Percentiles rank a stretch among this genome's conserved stretches.
phyloP scores from a whole-genome alignment of 169 alveolate species.

The Blepharisma undulans region DNA sequence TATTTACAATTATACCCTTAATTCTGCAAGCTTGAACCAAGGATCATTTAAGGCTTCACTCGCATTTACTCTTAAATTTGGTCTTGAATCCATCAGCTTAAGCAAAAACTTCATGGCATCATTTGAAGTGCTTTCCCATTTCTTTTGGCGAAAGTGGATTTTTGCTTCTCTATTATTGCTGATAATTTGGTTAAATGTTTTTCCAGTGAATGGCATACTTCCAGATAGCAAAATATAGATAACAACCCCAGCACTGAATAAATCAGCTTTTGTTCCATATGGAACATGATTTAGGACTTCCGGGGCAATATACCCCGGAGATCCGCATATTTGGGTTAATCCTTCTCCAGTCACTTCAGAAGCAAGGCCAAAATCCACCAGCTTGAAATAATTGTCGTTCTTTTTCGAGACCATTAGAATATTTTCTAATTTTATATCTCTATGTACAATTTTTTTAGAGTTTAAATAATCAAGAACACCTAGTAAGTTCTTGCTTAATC shows the following conservation, averaged over 20 bases:
- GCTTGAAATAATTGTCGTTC: not conserved
- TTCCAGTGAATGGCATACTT: slow-evolving; percentile 87
- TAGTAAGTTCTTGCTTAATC: slow-evolving; percentile 51
- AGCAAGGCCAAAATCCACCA: slow-evolving; percentile 5
- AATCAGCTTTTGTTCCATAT: slow-evolving; percentile 86
- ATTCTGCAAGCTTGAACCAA: slow-evolving; percentile 7
- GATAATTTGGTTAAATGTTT: slow-evolving; percentile 69
- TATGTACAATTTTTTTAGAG: slow-evolving; percentile 62
- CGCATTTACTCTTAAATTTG: not conserved
- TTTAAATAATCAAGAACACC: slow-evolving; percentile 59
- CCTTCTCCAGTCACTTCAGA: not conserved
- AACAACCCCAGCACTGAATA: slow-evolving; percentile 84
- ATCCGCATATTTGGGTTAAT: slow-evolving; percentile 73
- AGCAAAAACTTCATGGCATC: not conserved
- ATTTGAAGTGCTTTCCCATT: not conserved
- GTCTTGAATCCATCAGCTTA: not conserved
- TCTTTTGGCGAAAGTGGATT: not conserved
- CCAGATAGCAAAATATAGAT: slow-evolving; percentile 87
- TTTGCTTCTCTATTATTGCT: slow-evolving; percentile 45
- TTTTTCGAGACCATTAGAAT: slow-evolving; percentile 35
- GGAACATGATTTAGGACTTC: slow-evolving; percentile 86
- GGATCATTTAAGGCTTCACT: slow-evolving; percentile 6
- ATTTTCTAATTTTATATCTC: slow-evolving; percentile 79
- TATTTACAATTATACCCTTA: too few relatives aligned
- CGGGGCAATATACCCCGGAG: slow-evolving; percentile 89